These are phyloP conservation scores for Saturnispora quitensis DNA, from an alignment of 805 yeast species.

Conservation along the genomic window DNA sequence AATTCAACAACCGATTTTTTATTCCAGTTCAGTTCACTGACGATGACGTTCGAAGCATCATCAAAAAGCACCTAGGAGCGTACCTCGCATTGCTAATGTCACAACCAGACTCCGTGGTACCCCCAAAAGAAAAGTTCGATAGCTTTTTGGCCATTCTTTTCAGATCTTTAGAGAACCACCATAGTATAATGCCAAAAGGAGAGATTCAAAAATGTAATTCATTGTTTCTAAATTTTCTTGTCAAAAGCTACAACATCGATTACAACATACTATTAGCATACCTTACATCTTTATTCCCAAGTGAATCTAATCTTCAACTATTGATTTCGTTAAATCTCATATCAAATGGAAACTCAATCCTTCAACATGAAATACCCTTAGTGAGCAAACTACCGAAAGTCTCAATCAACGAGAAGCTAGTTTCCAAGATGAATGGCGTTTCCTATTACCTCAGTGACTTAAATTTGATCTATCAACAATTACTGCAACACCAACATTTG, in stretches of 20 bases:
- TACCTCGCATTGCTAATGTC: not conserved
- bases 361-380: not conserved
- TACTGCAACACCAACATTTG: conserved; percentile 4
- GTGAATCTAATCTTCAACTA: not conserved
- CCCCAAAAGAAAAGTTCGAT: conserved; percentile 9
- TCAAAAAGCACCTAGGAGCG: not conserved
- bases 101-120: not conserved
- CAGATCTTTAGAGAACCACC: conserved; percentile 7
- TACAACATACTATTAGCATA: conserved; percentile 10
- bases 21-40: conserved; percentile 2
- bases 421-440: not conserved
- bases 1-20: not conserved
- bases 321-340: conserved; percentile 4
- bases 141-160: conserved; percentile 11
- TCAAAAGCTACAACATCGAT: conserved; percentile 4
- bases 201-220: conserved; percentile 10
- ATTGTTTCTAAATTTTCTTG: conserved; percentile 8
- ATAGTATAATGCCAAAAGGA: not conserved
- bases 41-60: not conserved
- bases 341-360: not conserved
- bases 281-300: conserved; percentile 10
- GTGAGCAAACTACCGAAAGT: conserved; percentile 7
- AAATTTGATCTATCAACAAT: conserved; percentile 10
- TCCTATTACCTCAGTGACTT: conserved; percentile 8
- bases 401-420: conserved; percentile 6